These are phyloP conservation scores for Boletales sp. DNA, from an alignment of 768 basidiomycete genomes.

Conservation along the genomic window DNA sequence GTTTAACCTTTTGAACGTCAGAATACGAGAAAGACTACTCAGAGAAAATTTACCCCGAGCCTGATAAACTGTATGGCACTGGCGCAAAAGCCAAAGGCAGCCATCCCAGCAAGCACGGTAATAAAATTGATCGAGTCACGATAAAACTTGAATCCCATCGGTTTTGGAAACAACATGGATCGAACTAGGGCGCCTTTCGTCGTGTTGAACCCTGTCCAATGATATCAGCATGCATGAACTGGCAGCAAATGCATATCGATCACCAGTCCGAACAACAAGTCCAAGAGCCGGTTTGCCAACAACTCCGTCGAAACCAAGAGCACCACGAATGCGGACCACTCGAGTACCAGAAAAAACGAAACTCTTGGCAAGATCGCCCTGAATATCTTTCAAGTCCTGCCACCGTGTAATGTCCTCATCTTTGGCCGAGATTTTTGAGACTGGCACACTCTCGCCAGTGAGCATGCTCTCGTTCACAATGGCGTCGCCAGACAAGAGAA, in stretches of 20 bases:
- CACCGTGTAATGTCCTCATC: conserved; percentile 72
- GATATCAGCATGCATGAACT: conserved; percentile 3
- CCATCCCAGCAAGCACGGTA: conserved; percentile 85
- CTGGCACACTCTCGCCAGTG: conserved; percentile 96
- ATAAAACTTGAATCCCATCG: conserved; percentile 99
- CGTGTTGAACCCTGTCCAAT: conserved; percentile 81
- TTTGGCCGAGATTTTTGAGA: conserved; percentile 84
- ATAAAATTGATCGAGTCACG: conserved; percentile 90
- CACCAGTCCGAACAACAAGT: conserved; percentile 84
- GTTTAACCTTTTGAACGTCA: conserved; percentile 58
- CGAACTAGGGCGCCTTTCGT: conserved; percentile 95
- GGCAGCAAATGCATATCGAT: conserved; percentile 8
- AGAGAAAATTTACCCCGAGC: conserved; percentile 59
- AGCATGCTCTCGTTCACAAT: conserved; percentile 99
- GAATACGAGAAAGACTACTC: not conserved
- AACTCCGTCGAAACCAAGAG: conserved; percentile 48
- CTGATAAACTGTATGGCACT: conserved; percentile 90
- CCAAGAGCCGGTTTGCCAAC: conserved; percentile 65
- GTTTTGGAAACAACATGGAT: conserved; percentile 98
- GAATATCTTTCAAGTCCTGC: conserved; percentile 59
- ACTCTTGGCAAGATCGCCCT: conserved; percentile 66
- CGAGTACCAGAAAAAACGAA: conserved; percentile 90
- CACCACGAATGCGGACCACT: conserved; percentile 79
- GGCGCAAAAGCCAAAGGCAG: conserved; percentile 84
- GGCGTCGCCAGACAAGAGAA: conserved; percentile 92